Evolutionary conservation across 805 yeast species (phyloP).

Genomic region (Candida sanyiensis): DNA sequence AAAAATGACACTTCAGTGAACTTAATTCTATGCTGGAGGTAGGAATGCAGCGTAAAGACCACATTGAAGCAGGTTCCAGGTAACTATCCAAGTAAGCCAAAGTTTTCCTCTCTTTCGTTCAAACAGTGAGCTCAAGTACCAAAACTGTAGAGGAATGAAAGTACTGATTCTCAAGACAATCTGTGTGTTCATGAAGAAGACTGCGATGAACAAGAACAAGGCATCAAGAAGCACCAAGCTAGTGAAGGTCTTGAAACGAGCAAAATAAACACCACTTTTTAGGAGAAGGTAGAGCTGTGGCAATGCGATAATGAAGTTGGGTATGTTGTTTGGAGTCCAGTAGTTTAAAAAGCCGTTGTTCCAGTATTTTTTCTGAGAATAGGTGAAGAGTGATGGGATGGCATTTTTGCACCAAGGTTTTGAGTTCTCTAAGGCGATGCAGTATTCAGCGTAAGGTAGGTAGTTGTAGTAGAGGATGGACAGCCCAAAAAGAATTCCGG

Average conservation of each 20-base stretch:
- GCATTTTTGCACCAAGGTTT: slow-evolving; percentile 67
- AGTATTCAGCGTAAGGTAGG: slow-evolving; percentile 51
- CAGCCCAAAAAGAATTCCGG: slow-evolving; percentile 52
- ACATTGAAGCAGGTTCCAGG: slow-evolving; percentile 68
- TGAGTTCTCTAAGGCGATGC: slow-evolving; percentile 40
- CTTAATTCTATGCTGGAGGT: slow-evolving; percentile 75
- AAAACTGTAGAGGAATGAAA: slow-evolving; percentile 68
- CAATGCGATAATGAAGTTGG: slow-evolving; percentile 70
- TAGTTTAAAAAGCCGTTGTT: slow-evolving; percentile 72
- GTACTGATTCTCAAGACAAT: slow-evolving; percentile 75
- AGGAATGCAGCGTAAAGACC: slow-evolving; percentile 73
- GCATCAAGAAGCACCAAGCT: slow-evolving; percentile 40
- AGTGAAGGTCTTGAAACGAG: slow-evolving; percentile 31
- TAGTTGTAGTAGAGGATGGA: slow-evolving; percentile 43
- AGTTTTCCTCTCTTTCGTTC: slow-evolving; percentile 27
- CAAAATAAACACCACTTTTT: slow-evolving; percentile 31
- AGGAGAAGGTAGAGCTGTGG: slow-evolving; percentile 55
- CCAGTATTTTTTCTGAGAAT: slow-evolving; percentile 83
- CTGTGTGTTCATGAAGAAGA: slow-evolving; percentile 75
- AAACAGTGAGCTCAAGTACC: slow-evolving; percentile 54
- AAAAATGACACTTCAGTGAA: neutral
- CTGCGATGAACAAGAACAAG: slow-evolving; percentile 43
- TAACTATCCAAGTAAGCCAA: slow-evolving; percentile 43
- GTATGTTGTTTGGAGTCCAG: slow-evolving; percentile 78
- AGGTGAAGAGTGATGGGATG: slow-evolving; percentile 58